A percentile compares a stretch with the other conserved stretches of the same genome.
Conservation (phyloP, 345 rosid genomes). For the Brassica cretica region DNA sequence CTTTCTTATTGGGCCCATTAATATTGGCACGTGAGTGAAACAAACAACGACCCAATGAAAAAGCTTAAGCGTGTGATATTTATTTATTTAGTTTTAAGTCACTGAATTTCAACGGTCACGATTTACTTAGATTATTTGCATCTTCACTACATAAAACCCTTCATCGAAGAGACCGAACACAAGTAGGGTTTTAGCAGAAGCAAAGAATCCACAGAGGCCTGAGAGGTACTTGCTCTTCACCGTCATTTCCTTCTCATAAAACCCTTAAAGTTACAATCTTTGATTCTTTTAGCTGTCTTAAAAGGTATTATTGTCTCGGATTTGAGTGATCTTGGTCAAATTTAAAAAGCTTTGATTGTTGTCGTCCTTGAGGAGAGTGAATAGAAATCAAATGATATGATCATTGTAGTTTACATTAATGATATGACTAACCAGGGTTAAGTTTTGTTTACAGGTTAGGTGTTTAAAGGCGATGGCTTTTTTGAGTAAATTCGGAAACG, state of each 20-base stretch:
- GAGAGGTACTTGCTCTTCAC: conserved; percentile 15
- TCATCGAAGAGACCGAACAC: background rate
- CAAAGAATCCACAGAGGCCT: background rate
- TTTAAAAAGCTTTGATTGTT: conserved; percentile 12
- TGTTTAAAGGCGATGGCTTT: conserved; percentile 61
- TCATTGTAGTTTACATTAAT: background rate
- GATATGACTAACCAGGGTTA: background rate
- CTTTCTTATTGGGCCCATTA: background rate
- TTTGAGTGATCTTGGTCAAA: background rate
- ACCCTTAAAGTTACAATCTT: conserved; percentile 17
- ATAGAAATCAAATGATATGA: background rate
- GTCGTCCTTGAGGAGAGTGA: background rate
- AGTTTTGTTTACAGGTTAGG: background rate
- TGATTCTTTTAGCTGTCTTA: background rate
- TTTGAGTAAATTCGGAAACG: conserved; percentile 68
- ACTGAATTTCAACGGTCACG: background rate
- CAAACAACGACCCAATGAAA: background rate
- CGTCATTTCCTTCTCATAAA: conserved; percentile 10
- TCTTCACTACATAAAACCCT: background rate
- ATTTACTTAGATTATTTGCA: background rate
- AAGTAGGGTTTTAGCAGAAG: background rate
- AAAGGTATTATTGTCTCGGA: background rate
- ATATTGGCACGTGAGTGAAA: background rate
- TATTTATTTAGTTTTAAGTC: no score
- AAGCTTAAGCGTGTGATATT: background rate